These are phyloP conservation scores for Salix koriyanagi DNA, from an alignment of 345 rosid genomes.

Conservation along the genomic window DNA sequence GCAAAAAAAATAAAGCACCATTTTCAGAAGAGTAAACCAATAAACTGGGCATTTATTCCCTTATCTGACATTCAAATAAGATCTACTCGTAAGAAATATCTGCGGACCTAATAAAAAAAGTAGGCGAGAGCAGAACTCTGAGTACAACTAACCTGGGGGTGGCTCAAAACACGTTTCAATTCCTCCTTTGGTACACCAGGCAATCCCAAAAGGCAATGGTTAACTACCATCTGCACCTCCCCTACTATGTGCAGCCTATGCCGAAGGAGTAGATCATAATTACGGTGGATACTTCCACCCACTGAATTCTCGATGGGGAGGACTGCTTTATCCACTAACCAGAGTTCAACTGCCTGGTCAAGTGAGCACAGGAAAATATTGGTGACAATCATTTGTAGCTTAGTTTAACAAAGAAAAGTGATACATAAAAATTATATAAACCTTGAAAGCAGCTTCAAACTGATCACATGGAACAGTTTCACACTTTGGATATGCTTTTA, in stretches of 20 bases:
- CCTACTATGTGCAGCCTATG: conserved; percentile 94
- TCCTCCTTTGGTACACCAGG: conserved; percentile 70
- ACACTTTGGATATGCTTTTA: conserved; percentile 77
- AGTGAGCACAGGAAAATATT: conserved; percentile 1
- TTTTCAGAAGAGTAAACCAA: not conserved
- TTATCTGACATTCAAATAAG: not conserved
- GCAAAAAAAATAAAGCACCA: not conserved
- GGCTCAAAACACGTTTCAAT: conserved; percentile 71
- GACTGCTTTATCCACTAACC: conserved; percentile 91
- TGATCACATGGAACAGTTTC: conserved; percentile 89
- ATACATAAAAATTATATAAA: conserved; percentile 18
- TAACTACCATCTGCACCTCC: conserved; percentile 73
- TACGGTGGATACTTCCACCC: conserved; percentile 91
- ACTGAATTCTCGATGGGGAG: conserved; percentile 88
- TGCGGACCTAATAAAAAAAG: not conserved
- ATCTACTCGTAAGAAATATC: not conserved
- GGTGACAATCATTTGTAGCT: not conserved
- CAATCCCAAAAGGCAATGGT: conserved; percentile 81
- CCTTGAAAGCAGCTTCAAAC: conserved; percentile 85
- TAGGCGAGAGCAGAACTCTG: not conserved
- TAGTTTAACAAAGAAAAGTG: conserved; percentile 6
- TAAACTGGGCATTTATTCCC: not conserved
- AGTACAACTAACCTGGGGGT: conserved; percentile 64
- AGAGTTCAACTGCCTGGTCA: conserved; percentile 87
- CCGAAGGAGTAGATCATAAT: conserved; percentile 88